Evolutionary conservation across 192 early-diverging fungal genomes (phyloP).

Genomic region (Podila epigama): DNA sequence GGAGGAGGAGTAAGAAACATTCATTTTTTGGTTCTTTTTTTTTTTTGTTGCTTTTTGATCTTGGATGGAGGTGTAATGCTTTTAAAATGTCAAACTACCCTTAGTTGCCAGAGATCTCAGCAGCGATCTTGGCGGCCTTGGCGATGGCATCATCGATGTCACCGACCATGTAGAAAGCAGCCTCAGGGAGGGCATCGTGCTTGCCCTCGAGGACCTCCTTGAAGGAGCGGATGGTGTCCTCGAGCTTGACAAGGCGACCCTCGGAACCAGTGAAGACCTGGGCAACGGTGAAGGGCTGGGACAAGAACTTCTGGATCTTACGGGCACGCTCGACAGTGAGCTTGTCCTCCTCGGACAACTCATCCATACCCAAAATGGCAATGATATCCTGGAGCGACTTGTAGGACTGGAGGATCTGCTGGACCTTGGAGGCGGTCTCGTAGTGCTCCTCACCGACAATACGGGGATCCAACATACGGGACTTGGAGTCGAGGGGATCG

Average conservation of each 20-base stretch:
- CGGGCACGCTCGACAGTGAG: conserved; percentile 97
- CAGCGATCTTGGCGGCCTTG: conserved; percentile 76
- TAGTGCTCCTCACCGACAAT: conserved; percentile 97
- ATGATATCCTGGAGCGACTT: conserved; percentile 99
- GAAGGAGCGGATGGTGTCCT: conserved; percentile 98
- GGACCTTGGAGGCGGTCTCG: conserved; percentile 89
- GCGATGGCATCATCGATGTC: conserved; percentile 93
- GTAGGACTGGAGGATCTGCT: conserved; percentile 98
- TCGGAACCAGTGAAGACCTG: conserved; percentile 98
- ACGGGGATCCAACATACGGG: conserved; percentile 96
- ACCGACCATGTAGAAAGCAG: conserved; percentile 98
- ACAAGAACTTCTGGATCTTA: conserved; percentile 99
- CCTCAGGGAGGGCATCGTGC: conserved; percentile 94
- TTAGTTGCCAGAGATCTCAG: conserved; percentile 52
- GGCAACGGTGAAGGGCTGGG: conserved; percentile 97
- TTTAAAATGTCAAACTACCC: too few relatives aligned
- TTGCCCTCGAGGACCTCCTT: conserved; percentile 97
- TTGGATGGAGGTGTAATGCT: too few relatives aligned
- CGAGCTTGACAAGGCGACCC: conserved; percentile 87
- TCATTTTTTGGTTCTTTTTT: too few relatives aligned
- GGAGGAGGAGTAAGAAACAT: too few relatives aligned
- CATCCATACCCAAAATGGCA: conserved; percentile 99
- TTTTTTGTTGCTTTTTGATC: too few relatives aligned
- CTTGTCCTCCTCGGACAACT: conserved; percentile 99
- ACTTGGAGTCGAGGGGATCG: conserved; percentile 98